A percentile compares a stretch with the other conserved stretches of the same genome.
phyloP scores from a whole-genome alignment of 192 early-diverging fungal species.

The Chytriomyces hyalinus region DNA sequence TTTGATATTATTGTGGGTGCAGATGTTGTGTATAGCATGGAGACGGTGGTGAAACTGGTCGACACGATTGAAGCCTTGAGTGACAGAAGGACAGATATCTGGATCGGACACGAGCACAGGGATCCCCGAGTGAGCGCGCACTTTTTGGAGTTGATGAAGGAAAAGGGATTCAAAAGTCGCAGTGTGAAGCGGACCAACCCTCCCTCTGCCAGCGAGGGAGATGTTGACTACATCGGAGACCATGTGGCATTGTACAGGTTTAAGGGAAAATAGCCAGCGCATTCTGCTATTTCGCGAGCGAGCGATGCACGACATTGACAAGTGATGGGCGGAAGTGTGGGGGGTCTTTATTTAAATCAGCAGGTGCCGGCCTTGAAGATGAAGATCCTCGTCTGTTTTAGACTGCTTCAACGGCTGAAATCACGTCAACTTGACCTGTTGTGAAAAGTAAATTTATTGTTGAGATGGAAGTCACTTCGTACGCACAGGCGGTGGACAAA shows the following conservation, averaged over 20 bases:
- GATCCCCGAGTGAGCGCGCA: slow-evolving; percentile 24
- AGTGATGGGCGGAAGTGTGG: no score
- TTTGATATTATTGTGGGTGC: slow-evolving; percentile 36
- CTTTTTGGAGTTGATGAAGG: slow-evolving; percentile 29
- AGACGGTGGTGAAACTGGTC: slow-evolving; percentile 21
- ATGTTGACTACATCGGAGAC: slow-evolving; percentile 20
- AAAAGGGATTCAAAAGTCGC: slow-evolving; percentile 17
- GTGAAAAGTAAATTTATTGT: no score
- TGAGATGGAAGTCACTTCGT: slow-evolving; percentile 11
- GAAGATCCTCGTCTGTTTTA: no score
- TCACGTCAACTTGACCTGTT: no score
- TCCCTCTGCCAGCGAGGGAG: background rate
- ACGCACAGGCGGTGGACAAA: slow-evolving; percentile 20
- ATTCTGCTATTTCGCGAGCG: no score
- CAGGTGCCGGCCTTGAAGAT: no score
- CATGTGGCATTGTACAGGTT: slow-evolving; percentile 21
- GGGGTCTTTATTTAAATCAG: no score
- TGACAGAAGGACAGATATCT: slow-evolving; percentile 12
- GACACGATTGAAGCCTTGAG: slow-evolving; percentile 27
- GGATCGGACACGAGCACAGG: slow-evolving; percentile 29
- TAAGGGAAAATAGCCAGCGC: background rate
- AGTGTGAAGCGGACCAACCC: slow-evolving; percentile 24
- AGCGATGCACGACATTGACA: no score
- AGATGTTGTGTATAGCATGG: slow-evolving; percentile 36
- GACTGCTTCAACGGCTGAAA: no score